These are phyloP conservation scores for Colletotrichum orchidophilum DNA, from an alignment of 2,329 filamentous ascomycete species.

Conservation along the genomic window DNA sequence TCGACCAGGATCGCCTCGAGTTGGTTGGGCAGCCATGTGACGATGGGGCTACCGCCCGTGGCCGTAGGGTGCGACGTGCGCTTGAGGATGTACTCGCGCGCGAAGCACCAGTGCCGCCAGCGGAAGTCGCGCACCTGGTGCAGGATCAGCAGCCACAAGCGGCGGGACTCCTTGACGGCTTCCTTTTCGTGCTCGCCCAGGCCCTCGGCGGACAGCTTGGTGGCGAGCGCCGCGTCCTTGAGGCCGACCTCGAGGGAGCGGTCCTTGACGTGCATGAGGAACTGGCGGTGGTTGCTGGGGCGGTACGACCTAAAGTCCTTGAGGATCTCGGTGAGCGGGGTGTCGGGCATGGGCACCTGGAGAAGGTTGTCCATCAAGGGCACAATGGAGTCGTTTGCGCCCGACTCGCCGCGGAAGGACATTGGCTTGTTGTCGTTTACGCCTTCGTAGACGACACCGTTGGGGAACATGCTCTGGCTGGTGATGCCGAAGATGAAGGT, in stretches of 20 bases:
- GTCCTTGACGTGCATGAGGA: constrained; percentile 76
- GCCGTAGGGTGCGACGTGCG: constrained; percentile 79
- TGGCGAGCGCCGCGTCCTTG: constrained; percentile 64
- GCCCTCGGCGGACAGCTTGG: constrained; percentile 35
- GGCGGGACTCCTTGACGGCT: constrained; percentile 62
- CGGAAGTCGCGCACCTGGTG: constrained; percentile 84
- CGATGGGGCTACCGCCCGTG: constrained; percentile 83
- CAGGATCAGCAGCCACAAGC: constrained; percentile 71
- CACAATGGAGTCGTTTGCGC: constrained; percentile 94
- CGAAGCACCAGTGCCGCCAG: constrained; percentile 89
- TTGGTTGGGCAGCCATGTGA: constrained; percentile 87
- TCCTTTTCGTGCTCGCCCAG: constrained; percentile 41
- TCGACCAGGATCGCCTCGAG: constrained; percentile 77
- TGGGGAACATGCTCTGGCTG: constrained; percentile 91
- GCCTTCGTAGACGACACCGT: constrained; percentile 90
- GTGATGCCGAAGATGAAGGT: constrained; percentile 98
- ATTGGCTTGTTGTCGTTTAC: constrained; percentile 75
- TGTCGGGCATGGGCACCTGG: constrained; percentile 86
- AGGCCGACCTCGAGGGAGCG: constrained; percentile 60
- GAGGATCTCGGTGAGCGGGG: constrained; percentile 88
- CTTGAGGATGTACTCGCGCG: constrained; percentile 85
- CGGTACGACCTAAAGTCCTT: constrained; percentile 90
- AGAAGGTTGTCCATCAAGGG: constrained; percentile 90
- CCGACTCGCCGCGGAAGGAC: constrained; percentile 90
- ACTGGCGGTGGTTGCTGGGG: constrained; percentile 87